Conservation (phyloP, 768 basidiomycete species). For the Boletus sp. region DNA sequence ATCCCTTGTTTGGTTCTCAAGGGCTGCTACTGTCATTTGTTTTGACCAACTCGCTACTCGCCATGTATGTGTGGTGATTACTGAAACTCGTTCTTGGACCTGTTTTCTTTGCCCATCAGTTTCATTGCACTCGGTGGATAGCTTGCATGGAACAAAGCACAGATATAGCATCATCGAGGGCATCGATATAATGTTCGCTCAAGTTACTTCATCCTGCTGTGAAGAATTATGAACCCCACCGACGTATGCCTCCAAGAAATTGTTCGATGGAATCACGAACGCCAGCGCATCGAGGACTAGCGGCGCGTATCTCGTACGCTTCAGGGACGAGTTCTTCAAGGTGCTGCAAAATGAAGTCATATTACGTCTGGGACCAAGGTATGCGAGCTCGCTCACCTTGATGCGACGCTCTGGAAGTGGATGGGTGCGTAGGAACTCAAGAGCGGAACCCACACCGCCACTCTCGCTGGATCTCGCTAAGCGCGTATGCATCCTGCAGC, state of each 20-base stretch:
- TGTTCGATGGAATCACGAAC: slow-evolving; percentile 34
- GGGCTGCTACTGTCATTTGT: slow-evolving; percentile 5
- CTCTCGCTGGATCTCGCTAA: slow-evolving; percentile 56
- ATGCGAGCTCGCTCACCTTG: slow-evolving; percentile 45
- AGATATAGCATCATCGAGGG: background rate
- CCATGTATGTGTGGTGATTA: slow-evolving; percentile 4
- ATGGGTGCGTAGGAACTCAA: slow-evolving; percentile 79
- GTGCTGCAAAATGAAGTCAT: slow-evolving; percentile 32
- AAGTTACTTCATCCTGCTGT: background rate
- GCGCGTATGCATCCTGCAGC: slow-evolving; percentile 64
- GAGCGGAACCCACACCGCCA: slow-evolving; percentile 22
- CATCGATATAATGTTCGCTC: background rate
- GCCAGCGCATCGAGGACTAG: slow-evolving; percentile 54
- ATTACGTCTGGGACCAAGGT: background rate
- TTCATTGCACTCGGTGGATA: background rate
- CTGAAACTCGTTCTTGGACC: background rate
- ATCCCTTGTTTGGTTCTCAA: background rate
- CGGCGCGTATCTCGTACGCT: slow-evolving; percentile 52
- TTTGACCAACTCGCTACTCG: slow-evolving; percentile 3
- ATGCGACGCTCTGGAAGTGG: slow-evolving; percentile 73
- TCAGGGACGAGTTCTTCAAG: slow-evolving; percentile 57
- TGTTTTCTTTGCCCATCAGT: background rate
- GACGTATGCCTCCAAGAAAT: slow-evolving; percentile 17
- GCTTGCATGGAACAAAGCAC: background rate
- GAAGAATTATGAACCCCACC: slow-evolving; percentile 9